A percentile compares a stretch with the other conserved stretches of the same genome.
These are phyloP conservation scores for Xylariales sp. DNA, from an alignment of 2,329 filamentous ascomycete species.

Conservation along the genomic window DNA sequence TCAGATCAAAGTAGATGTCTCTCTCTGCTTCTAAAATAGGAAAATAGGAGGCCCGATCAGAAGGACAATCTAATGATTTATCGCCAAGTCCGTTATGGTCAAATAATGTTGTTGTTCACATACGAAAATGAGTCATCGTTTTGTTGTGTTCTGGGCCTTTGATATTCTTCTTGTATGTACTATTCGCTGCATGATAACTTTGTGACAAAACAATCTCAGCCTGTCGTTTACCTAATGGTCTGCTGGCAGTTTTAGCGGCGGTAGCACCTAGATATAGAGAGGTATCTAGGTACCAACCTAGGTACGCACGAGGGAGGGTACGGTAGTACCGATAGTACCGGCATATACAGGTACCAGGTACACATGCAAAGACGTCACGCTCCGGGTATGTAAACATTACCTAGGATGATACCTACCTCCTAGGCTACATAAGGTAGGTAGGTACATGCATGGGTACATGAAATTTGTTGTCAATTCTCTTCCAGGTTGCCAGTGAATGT, in stretches of 20 bases:
- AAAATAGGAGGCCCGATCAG: neutral
- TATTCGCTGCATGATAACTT: neutral
- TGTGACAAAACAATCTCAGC: conserved; percentile 11
- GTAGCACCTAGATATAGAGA: too few relatives aligned
- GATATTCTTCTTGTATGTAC: conserved; percentile 2
- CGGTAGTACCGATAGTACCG: too few relatives aligned
- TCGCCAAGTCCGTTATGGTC: neutral
- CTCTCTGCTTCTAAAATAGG: neutral
- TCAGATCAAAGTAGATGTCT: neutral
- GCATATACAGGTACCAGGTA: too few relatives aligned
- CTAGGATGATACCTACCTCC: too few relatives aligned
- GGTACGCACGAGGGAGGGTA: too few relatives aligned
- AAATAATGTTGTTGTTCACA: conserved; percentile 23
- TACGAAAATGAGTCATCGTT: conserved; percentile 33
- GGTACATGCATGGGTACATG: too few relatives aligned
- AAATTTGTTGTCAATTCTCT: too few relatives aligned
- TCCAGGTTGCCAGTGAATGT: too few relatives aligned
- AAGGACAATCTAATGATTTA: neutral
- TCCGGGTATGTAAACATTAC: too few relatives aligned
- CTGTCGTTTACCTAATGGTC: conserved; percentile 21
- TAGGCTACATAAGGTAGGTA: too few relatives aligned
- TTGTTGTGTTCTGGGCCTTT: conserved; percentile 7
- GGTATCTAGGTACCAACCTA: too few relatives aligned
- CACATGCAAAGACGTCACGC: too few relatives aligned
- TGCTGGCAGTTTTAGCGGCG: conserved; percentile 13